Base-by-base conservation (phyloP, 176 grass and related monocot genomes). In the Carex littledalei region DNA sequence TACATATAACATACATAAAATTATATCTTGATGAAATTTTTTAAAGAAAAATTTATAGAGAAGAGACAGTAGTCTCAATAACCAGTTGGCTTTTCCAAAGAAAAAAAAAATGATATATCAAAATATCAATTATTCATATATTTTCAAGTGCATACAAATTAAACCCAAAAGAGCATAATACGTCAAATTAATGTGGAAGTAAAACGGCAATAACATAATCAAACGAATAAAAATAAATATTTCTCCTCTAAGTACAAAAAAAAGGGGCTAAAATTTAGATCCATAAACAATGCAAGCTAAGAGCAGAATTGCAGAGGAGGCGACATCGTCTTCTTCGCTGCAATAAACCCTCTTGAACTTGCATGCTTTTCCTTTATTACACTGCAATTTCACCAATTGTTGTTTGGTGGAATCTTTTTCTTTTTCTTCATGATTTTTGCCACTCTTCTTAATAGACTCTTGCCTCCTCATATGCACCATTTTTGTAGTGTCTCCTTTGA, bases 331-430 rank as follows among this genome's bases (percentile, higher is more conserved):
- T 76, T 97, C 95, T 70, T 94, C 88, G 83, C 83, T 97, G 87
- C 92, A 97, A 87, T 90, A 89, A 87, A 84, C 92, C 61, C 91
- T 92, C 89, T 97, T 97, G 89, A 97, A 97, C 86, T 91, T 89
- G 86, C 89, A 93, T 26, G 89, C 89, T 80, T 90, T 94, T 26
- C 75, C 93, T 83, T 93, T 95, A 89, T 80, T 91, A 84, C 91
- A 88, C 31, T 86, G 91, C 88, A 97, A 85, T 88, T 71, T 90
- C 86, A 85, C 67, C 34, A 35, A 14, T 82, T 14, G 35, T 82
- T 50, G 59, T 4, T 82, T 82, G n/a, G 61, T 29, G 22, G 32
- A 82, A 82, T 82, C 79, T 2, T 50, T 82, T 24, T 64, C 58
- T 64, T 8, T 65, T 7, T 54, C 22, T 52, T 83, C 62, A 53